Evolutionary conservation across 805 yeast species (phyloP).

Genomic region (Ogataea pilisensis): DNA sequence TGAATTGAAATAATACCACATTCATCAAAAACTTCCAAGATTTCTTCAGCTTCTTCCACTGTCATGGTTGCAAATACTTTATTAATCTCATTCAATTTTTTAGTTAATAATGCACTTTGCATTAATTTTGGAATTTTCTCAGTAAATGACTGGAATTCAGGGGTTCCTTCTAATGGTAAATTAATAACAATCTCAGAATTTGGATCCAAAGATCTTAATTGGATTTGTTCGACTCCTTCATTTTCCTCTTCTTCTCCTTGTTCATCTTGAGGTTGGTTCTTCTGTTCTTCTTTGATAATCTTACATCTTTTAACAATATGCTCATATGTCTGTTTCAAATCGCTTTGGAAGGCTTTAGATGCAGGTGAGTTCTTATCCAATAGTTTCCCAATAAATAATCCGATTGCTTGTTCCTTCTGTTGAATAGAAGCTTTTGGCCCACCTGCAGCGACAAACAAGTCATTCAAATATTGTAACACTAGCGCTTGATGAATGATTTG

Average conservation of each 20-base stretch:
- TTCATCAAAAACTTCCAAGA: constrained; percentile 69
- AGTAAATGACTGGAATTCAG: constrained; percentile 49
- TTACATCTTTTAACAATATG: constrained; percentile 79
- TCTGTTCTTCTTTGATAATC: constrained; percentile 52
- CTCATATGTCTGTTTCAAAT: constrained; percentile 65
- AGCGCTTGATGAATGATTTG: constrained; percentile 78
- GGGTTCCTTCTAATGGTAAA: constrained; percentile 57
- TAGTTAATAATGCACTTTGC: constrained; percentile 73
- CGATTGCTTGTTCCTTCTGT: constrained; percentile 40
- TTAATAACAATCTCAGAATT: constrained; percentile 67
- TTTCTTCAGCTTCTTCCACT: constrained; percentile 73
- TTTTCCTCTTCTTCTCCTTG: constrained; percentile 37
- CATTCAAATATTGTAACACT: constrained; percentile 58
- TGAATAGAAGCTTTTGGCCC: constrained; percentile 14
- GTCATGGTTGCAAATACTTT: constrained; percentile 70
- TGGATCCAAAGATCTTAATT: constrained; percentile 84
- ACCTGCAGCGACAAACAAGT: constrained; percentile 27
- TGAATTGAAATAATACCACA: constrained; percentile 82
- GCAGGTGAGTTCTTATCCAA: constrained; percentile 57
- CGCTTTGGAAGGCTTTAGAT: constrained; percentile 61
- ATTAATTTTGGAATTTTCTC: constrained; percentile 52
- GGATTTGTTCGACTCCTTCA: constrained; percentile 77
- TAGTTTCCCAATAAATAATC: constrained; percentile 64
- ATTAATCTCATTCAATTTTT: constrained; percentile 73
- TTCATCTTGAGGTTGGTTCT: constrained; percentile 10